Conservation (phyloP, 352 stramenopile genomes). For the Globisporangium canariense region DNA sequence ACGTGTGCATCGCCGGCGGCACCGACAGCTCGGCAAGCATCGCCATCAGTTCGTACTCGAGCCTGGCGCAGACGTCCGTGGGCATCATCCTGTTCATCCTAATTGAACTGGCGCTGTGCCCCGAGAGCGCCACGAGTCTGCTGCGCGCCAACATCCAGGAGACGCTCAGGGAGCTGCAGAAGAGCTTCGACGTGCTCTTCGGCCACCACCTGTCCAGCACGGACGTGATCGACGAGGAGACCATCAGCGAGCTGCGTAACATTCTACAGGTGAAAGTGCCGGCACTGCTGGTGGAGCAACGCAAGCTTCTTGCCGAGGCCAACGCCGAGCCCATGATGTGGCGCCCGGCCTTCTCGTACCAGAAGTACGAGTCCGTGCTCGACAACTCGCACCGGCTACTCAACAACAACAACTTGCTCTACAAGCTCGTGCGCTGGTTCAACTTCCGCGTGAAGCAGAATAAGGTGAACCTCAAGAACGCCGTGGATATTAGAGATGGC, state of each 20-base stretch:
- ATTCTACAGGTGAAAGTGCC: conserved; percentile 63
- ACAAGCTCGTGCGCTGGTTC: conserved; percentile 80
- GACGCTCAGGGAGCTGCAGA: conserved; percentile 59
- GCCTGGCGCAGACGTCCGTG: conserved; percentile 71
- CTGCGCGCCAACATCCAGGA: conserved; percentile 75
- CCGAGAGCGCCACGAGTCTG: conserved; percentile 61
- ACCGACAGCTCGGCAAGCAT: conserved; percentile 38
- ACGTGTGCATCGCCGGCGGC: conserved; percentile 46
- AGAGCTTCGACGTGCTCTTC: conserved; percentile 65
- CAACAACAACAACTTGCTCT: conserved; percentile 83
- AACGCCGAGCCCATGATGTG: conserved; percentile 65
- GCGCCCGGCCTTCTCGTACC: conserved; percentile 61
- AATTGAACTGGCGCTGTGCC: conserved; percentile 61
- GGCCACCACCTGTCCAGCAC: conserved; percentile 62
- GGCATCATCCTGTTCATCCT: conserved; percentile 79
- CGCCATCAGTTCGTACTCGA: conserved; percentile 76
- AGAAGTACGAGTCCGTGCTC: conserved; percentile 74
- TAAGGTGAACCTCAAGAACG: conserved; percentile 31
- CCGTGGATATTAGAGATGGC: conserved; percentile 50
- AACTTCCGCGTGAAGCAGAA: conserved; percentile 58
- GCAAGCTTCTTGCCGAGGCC: conserved; percentile 57
- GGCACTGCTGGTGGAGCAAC: conserved; percentile 51
- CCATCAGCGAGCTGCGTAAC: conserved; percentile 44
- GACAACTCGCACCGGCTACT: conserved; percentile 58
- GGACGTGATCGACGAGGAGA: conserved; percentile 49